phyloP scores from a whole-genome alignment of 352 stramenopile genomes.

The Phytophthora capsici region DNA sequence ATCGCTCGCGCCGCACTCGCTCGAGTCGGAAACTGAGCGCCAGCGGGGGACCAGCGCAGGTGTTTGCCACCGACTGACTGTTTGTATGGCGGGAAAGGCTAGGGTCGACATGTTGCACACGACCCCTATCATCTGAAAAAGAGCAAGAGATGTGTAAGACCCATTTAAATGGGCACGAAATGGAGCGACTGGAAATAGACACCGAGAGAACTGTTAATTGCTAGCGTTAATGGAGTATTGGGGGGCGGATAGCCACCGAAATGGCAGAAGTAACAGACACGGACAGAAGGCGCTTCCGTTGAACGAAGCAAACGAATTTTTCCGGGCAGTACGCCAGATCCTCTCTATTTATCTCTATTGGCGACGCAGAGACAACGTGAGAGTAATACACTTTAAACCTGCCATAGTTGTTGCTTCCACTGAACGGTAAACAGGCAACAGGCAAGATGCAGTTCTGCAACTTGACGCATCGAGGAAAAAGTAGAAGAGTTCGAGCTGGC shows the following conservation, averaged over 20 bases:
- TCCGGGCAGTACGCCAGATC: conserved; percentile 1
- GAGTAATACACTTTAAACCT: conserved; percentile 7
- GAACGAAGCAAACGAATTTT: conserved; percentile 1
- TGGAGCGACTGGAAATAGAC: not conserved
- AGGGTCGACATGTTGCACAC: conserved; percentile 22
- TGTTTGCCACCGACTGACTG: conserved; percentile 10
- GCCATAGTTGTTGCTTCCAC: not conserved
- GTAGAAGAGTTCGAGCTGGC: not conserved
- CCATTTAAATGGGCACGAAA: conserved; percentile 15
- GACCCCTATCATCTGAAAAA: conserved; percentile 17
- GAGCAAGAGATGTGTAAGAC: conserved; percentile 28
- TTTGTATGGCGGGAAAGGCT: conserved; percentile 32
- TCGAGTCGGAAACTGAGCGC: conserved; percentile 46
- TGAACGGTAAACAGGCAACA: not conserved
- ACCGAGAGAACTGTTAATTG: too few species aligned
- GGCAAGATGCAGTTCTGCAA: not conserved
- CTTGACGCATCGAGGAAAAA: not conserved
- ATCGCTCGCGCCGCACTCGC: conserved; percentile 24
- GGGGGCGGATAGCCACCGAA: not conserved
- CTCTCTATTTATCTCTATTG: not conserved
- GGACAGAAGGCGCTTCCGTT: not conserved
- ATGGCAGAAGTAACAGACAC: not conserved
- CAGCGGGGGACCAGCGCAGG: conserved; percentile 14
- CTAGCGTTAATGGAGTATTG: not conserved
- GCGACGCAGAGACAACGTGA: not conserved